Evolutionary conservation across 1,284 basidiomycete species (phyloP).

Genomic region (Amylostereum areolatum): DNA sequence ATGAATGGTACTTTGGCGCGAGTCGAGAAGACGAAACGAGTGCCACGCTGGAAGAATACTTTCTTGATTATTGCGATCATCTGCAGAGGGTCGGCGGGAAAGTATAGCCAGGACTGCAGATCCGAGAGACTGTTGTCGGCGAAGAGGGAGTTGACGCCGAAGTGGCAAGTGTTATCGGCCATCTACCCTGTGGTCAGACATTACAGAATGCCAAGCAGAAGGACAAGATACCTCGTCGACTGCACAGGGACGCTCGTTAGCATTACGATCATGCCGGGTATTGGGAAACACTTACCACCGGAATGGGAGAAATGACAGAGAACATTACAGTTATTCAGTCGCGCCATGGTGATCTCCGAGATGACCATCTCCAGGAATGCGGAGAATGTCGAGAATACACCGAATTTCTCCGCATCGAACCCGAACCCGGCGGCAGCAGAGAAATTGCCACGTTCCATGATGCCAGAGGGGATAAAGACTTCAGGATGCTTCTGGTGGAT

Average conservation of each 20-base stretch:
- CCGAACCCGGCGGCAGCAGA: slow-evolving; percentile 84
- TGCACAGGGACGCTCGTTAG: slow-evolving; percentile 15
- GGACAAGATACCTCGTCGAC: slow-evolving; percentile 49
- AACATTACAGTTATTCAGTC: slow-evolving; percentile 80
- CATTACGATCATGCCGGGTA: neutral
- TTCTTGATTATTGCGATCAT: slow-evolving; percentile 72
- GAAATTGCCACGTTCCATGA: slow-evolving; percentile 81
- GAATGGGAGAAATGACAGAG: slow-evolving; percentile 85
- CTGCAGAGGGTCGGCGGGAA: slow-evolving; percentile 77
- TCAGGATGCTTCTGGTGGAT: slow-evolving; percentile 87
- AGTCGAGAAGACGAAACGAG: slow-evolving; percentile 83
- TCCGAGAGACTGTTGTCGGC: slow-evolving; percentile 81
- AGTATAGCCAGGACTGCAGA: slow-evolving; percentile 73
- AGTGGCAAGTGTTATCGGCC: slow-evolving; percentile 85
- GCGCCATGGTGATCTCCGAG: slow-evolving; percentile 86
- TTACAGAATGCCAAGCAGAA: neutral
- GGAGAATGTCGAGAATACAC: slow-evolving; percentile 82
- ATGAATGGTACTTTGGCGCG: slow-evolving; percentile 84
- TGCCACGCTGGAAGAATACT: slow-evolving; percentile 75
- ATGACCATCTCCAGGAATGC: slow-evolving; percentile 87
- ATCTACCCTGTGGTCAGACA: slow-evolving; percentile 33
- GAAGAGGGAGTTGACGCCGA: slow-evolving; percentile 80
- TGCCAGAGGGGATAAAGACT: slow-evolving; percentile 77
- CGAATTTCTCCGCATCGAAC: slow-evolving; percentile 67
- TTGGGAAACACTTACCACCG: slow-evolving; percentile 45